These are phyloP conservation scores for Pezicula rhizophila DNA, from an alignment of 2,329 filamentous ascomycete genomes.

Conservation along the genomic window DNA sequence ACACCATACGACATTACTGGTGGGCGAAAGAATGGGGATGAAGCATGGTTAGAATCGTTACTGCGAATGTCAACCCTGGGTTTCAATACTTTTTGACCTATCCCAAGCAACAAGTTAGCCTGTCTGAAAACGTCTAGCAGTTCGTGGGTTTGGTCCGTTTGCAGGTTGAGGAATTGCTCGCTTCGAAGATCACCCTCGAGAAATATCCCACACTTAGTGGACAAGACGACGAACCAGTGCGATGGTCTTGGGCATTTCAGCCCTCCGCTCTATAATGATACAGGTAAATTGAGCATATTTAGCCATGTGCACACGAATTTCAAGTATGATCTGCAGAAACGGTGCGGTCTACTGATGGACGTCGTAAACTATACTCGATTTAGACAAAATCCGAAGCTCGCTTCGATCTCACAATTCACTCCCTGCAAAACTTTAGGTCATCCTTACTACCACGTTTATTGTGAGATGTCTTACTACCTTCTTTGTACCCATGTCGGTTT, in stretches of 20 bases:
- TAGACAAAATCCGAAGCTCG: not conserved
- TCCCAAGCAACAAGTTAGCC: not conserved
- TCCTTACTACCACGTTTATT: not conserved
- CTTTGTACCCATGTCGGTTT: not conserved
- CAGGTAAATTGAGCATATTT: no score
- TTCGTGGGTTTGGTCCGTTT: not conserved
- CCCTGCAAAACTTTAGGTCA: not conserved
- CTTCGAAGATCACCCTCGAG: not conserved
- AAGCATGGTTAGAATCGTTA: not conserved
- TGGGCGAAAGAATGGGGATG: not conserved
- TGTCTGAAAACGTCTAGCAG: not conserved
- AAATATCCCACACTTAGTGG: no score
- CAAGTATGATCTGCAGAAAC: not conserved
- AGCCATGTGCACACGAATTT: no score
- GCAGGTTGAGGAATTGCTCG: not conserved
- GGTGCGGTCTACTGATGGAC: not conserved
- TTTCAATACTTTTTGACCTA: not conserved
- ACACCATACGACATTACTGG: not conserved
- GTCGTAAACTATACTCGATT: not conserved
- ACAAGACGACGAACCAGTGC: no score
- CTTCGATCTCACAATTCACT: not conserved
- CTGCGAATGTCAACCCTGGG: not conserved
- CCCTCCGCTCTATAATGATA: no score
- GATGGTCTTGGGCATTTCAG: no score
- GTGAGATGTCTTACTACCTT: not conserved